Evolutionary conservation across 2,329 filamentous ascomycete species (phyloP).

Genomic region (Aspergillus pseudoviridinutans): DNA sequence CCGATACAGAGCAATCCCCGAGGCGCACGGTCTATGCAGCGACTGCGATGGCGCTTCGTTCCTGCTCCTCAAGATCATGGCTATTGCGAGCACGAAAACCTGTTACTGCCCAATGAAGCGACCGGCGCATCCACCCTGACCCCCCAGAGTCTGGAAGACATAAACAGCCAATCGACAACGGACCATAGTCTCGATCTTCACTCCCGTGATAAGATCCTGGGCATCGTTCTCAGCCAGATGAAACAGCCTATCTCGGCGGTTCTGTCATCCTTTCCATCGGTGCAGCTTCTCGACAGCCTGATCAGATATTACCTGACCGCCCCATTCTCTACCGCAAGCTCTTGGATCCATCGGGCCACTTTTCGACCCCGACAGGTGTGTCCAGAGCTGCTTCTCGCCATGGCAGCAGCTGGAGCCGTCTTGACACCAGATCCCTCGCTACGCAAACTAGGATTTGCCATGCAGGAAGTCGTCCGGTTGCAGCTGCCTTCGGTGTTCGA

Average conservation of each 20-base stretch:
- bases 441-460: slow-evolving; percentile 35
- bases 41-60: slow-evolving; percentile 28
- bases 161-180: too few relatives aligned
- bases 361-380: slow-evolving; percentile 28
- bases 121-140: too few relatives aligned
- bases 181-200: too few relatives aligned
- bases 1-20: too few relatives aligned
- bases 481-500: slow-evolving; percentile 27
- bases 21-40: slow-evolving; percentile 10
- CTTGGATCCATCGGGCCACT: slow-evolving; percentile 25
- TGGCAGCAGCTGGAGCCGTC: slow-evolving; percentile 34
- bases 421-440: slow-evolving; percentile 30
- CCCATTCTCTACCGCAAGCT: too few relatives aligned
- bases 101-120: slow-evolving; percentile 20
- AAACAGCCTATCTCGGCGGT: too few relatives aligned
- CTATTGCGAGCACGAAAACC: slow-evolving; percentile 29
- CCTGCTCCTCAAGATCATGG: slow-evolving; percentile 29
- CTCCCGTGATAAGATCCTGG: too few relatives aligned
- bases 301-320: too few relatives aligned
- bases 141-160: too few relatives aligned
- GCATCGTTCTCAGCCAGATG: too few relatives aligned
- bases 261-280: too few relatives aligned
- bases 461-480: slow-evolving; percentile 34
- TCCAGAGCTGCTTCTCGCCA: slow-evolving; percentile 32
- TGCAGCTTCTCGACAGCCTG: too few relatives aligned